Base-by-base conservation (phyloP, 2,329 filamentous ascomycete species). In the Scleromitrula shiraiana region DNA sequence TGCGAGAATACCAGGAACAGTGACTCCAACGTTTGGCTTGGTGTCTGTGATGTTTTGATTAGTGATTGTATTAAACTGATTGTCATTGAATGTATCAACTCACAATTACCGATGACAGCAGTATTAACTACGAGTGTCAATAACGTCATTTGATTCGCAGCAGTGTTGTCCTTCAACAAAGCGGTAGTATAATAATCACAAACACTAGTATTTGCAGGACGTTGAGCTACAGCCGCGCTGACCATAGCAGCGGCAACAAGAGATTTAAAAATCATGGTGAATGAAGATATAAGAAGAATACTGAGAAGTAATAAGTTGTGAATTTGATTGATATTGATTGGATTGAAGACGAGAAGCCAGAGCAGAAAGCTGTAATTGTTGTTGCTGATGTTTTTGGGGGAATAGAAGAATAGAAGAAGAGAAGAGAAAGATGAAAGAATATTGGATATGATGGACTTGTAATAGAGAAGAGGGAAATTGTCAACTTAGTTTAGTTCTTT, bases 151-250 rank as follows among this genome's bases (percentile, higher is more conserved):
- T 83, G 78, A 61, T 79, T 81, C 24, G 67, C 70, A 15, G 75
- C 74, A 30, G 73, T 80, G 67, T 80, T 82, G 32, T 77, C 68
- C 62, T 70, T 75, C 46, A 81, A 67, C 9, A 81, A 62, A n/a
- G 73, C 72, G 3, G 68, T 77, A 27, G 78, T 80, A 65, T 82
- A 82, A 64, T 80, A 79, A 66, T 82, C 78, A 64, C 78, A 82
- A 56, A 82, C 74, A 50, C 74, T 71, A 2, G 61, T 69, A 56
- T 74, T 69, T 10, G 60, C 42, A 3, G 74, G 74, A 37, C 75
- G 70, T 62, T 77, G 71, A 27, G 62, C 59, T 23, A 57, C 45
- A 19, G 46, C 58, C 7, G 38, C 29, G 14, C 44, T 46, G 5
- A 40, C 12, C 17, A 37, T 45, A 9, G 54, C 49, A 5, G 44